phyloP scores from a whole-genome alignment of 2,329 filamentous ascomycete species.

The Aspergillus pseudoviridinutans region DNA sequence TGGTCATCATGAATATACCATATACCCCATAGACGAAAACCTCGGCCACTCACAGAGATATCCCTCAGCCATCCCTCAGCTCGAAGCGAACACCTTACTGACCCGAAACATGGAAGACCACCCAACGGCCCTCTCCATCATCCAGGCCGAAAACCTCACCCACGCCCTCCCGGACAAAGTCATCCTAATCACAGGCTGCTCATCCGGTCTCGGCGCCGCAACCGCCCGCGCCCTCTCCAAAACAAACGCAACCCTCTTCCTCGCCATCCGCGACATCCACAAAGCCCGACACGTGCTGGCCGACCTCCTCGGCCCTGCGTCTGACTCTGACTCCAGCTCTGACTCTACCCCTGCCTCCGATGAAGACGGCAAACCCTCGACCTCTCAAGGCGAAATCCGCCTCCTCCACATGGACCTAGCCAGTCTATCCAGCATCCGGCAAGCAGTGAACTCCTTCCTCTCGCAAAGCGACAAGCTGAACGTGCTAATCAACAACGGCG shows the following conservation, averaged over 20 bases:
- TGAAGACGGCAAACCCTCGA: too few species aligned
- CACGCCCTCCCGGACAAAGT: constrained; percentile 10
- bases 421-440: constrained; percentile 29
- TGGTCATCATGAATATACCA: neutral
- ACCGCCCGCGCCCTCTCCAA: constrained; percentile 35
- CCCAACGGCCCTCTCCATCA: neutral
- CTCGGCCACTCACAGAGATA: neutral
- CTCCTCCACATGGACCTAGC: constrained; percentile 33
- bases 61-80: neutral
- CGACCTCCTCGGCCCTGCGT: constrained; percentile 15
- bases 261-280: constrained; percentile 31
- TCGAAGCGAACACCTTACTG: neutral
- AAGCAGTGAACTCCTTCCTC: constrained; percentile 4
- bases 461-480: constrained; percentile 1
- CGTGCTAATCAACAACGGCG: constrained; percentile 12
- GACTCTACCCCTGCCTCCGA: neutral
- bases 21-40: neutral
- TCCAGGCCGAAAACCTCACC: neutral
- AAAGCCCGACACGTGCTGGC: constrained; percentile 28
- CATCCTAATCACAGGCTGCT: constrained; percentile 38
- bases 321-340: neutral
- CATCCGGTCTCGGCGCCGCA: constrained; percentile 37
- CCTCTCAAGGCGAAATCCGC: constrained; percentile 15
- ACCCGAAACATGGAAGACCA: neutral
- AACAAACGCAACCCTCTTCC: constrained; percentile 37